Percentiles rank a stretch among this genome's conserved stretches.
Conservation (phyloP, 768 basidiomycete species). For the Tulasnella sp. region DNA sequence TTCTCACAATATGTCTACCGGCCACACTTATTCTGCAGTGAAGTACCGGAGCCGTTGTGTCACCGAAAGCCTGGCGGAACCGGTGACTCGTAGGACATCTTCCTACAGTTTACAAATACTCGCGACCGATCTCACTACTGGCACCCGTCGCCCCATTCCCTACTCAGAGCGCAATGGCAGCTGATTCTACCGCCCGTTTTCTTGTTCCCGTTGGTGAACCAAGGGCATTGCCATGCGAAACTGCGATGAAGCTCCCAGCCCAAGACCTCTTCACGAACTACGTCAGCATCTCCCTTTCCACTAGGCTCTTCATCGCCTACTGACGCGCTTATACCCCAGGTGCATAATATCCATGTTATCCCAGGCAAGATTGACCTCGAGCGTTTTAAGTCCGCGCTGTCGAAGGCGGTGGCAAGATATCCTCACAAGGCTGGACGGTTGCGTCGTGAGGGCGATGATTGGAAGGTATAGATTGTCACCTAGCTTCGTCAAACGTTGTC, state of each 20-base stretch:
- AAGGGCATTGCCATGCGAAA: not conserved
- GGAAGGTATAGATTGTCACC: not conserved
- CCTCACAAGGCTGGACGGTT: slow-evolving; percentile 27
- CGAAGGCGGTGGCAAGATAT: slow-evolving; percentile 11
- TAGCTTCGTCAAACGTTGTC: not conserved
- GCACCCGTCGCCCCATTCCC: not conserved
- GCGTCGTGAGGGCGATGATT: slow-evolving; percentile 19
- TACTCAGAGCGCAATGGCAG: not conserved
- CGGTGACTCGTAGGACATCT: not conserved
- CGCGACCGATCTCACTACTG: not conserved
- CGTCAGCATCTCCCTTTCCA: not conserved
- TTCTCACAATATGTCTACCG: not conserved
- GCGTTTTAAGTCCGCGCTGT: slow-evolving; percentile 8
- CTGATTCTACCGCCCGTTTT: not conserved
- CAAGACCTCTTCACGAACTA: not conserved
- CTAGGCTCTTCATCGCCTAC: not conserved
- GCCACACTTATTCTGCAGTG: not conserved
- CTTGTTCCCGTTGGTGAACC: slow-evolving; percentile 4
- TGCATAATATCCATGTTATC: slow-evolving; percentile 13
- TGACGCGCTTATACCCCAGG: not conserved
- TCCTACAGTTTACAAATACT: not conserved
- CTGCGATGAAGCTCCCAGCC: not conserved
- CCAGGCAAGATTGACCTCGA: slow-evolving; percentile 21
- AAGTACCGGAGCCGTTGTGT: not conserved
- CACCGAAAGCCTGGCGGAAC: not conserved